These are phyloP conservation scores for Oidium heveae DNA, from an alignment of 2,329 filamentous ascomycete genomes.

Conservation along the genomic window DNA sequence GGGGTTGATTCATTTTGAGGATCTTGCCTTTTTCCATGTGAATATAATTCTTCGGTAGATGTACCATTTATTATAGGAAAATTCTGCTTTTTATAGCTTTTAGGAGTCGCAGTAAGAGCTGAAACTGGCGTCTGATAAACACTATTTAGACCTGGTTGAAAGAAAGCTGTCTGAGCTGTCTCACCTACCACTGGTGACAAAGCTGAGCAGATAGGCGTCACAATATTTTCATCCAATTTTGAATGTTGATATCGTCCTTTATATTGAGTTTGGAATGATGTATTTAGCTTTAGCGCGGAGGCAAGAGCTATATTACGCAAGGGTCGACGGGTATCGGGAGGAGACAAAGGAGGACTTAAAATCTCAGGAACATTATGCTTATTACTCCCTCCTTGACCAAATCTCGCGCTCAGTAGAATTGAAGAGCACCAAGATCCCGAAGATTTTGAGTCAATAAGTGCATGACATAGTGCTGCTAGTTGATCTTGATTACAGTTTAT, in stretches of 20 bases:
- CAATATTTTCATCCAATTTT: slow-evolving; percentile 26
- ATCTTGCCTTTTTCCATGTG: neutral
- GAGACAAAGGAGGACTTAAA: slow-evolving; percentile 48
- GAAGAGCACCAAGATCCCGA: slow-evolving; percentile 76
- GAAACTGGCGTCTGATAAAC: slow-evolving; percentile 45
- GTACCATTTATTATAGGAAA: slow-evolving; percentile 57
- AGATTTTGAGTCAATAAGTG: slow-evolving; percentile 67
- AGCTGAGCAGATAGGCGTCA: slow-evolving; percentile 54
- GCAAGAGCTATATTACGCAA: slow-evolving; percentile 47
- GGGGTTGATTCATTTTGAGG: neutral
- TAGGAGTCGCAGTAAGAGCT: slow-evolving; percentile 33
- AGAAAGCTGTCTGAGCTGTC: slow-evolving; percentile 36
- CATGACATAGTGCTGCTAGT: slow-evolving; percentile 76
- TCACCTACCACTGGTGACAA: slow-evolving; percentile 44
- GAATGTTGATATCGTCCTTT: slow-evolving; percentile 38
- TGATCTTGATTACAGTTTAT: slow-evolving; percentile 71
- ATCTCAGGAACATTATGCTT: slow-evolving; percentile 29
- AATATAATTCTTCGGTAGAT: slow-evolving; percentile 22
- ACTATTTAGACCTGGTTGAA: slow-evolving; percentile 40
- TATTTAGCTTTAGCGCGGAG: slow-evolving; percentile 73
- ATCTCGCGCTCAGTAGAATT: slow-evolving; percentile 36
- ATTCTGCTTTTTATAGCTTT: slow-evolving; percentile 34
- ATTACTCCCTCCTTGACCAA: slow-evolving; percentile 25
- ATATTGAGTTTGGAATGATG: slow-evolving; percentile 44
- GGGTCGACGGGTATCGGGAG: slow-evolving; percentile 35